Conservation (phyloP, 176 grass and related monocot species). For the Typha latifolia region DNA sequence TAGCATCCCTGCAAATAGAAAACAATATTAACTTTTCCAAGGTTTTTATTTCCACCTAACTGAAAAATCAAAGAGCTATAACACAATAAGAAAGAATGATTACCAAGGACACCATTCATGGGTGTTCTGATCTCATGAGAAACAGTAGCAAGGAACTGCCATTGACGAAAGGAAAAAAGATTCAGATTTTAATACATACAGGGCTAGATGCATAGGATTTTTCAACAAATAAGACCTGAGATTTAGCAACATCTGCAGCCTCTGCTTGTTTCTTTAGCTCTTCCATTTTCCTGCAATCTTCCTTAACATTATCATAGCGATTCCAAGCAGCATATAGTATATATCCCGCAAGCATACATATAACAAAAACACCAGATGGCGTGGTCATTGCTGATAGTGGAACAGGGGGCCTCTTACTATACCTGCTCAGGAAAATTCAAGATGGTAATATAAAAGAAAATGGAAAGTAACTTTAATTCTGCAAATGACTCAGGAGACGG, state of each 20-base stretch:
- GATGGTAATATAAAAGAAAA: slow-evolving; percentile 19
- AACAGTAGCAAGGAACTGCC: slow-evolving; percentile 96
- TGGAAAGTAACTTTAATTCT: neutral
- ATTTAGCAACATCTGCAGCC: slow-evolving; percentile 95
- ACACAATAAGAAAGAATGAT: neutral
- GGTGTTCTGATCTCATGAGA: slow-evolving; percentile 99
- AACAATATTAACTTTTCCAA: neutral
- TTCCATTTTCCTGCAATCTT: slow-evolving; percentile 93
- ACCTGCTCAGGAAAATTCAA: slow-evolving; percentile 42
- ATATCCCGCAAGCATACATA: slow-evolving; percentile 69
- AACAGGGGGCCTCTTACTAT: slow-evolving; percentile 60
- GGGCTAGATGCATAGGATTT: neutral
- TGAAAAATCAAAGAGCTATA: neutral
- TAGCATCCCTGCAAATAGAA: slow-evolving; percentile 60
- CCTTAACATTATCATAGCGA: slow-evolving; percentile 87
- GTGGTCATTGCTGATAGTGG: slow-evolving; percentile 57
- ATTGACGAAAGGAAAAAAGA: slow-evolving; percentile 21
- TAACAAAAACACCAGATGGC: slow-evolving; percentile 62
- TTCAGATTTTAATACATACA: slow-evolving; percentile 22
- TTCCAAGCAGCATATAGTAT: slow-evolving; percentile 85
- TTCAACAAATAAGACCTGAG: slow-evolving; percentile 54
- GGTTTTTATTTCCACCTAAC: neutral
- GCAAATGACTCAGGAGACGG: neutral
- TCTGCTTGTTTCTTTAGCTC: slow-evolving; percentile 76
- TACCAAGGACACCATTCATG: slow-evolving; percentile 98